phyloP scores from a whole-genome alignment of 2,329 filamentous ascomycete species.

The Botrytis byssoidea region DNA sequence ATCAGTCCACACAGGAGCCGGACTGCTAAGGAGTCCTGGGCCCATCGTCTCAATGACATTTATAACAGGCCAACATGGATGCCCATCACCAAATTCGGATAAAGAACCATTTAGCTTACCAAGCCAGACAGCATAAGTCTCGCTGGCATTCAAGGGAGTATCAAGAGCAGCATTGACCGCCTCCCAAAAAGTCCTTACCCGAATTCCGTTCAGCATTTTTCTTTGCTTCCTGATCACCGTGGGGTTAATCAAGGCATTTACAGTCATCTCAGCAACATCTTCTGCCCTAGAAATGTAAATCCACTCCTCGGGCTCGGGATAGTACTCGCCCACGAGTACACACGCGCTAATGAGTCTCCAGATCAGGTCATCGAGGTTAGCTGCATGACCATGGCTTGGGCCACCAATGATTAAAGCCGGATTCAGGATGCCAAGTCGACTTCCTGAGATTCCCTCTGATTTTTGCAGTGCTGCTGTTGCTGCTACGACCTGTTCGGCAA shows the following conservation, averaged over 20 bases:
- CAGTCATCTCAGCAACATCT: neutral
- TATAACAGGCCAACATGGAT: neutral
- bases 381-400: neutral
- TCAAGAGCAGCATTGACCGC: neutral
- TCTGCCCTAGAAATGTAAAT: neutral
- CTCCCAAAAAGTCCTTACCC: neutral
- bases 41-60: neutral
- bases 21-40: neutral
- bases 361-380: neutral
- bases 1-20: neutral
- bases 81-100: neutral
- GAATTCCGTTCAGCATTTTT: neutral
- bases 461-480: neutral
- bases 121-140: neutral
- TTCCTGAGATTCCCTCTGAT: neutral
- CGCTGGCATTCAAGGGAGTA: neutral
- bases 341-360: neutral
- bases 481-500: neutral
- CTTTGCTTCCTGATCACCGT: neutral
- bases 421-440: neutral
- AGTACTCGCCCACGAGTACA: neutral
- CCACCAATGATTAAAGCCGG: neutral
- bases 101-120: neutral
- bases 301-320: neutral
- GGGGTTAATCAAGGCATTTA: neutral